Percentiles rank a stretch among this genome's conserved stretches.
Evolutionary conservation across 371 early-diverging fungal genomes (phyloP).

Genomic region (Syncephalastrum contaminatum): DNA sequence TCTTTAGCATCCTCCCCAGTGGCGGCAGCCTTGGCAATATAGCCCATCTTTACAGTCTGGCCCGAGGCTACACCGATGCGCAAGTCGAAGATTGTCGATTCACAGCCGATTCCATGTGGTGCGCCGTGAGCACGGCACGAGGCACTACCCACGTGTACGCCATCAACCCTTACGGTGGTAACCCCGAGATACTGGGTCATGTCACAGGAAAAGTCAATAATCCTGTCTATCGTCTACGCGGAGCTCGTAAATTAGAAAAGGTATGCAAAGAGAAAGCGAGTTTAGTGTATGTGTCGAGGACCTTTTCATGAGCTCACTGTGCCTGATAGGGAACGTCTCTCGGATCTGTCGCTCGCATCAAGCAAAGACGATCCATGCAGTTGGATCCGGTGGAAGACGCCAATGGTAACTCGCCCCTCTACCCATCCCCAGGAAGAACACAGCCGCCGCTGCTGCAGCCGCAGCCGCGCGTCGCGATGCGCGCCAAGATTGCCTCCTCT

Average conservation of each 20-base stretch:
- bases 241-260: slow-evolving; percentile 5
- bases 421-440: not conserved
- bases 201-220: slow-evolving; percentile 45
- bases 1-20: slow-evolving; percentile 53
- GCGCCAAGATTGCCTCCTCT: slow-evolving; percentile 33
- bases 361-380: slow-evolving; percentile 51
- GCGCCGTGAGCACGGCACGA: slow-evolving; percentile 71
- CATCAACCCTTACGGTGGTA: slow-evolving; percentile 71
- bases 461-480: not conserved
- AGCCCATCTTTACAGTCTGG: slow-evolving; percentile 67
- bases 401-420: not conserved
- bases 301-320: no score
- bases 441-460: not conserved
- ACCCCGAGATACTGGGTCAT: slow-evolving; percentile 65
- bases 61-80: slow-evolving; percentile 80
- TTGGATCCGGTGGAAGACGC: slow-evolving; percentile 9
- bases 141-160: slow-evolving; percentile 81
- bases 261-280: not conserved
- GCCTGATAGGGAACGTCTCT: slow-evolving; percentile 21
- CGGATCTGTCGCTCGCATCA: slow-evolving; percentile 52
- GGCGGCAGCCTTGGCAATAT: slow-evolving; percentile 28
- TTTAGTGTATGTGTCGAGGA: no score
- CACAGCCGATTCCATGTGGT: slow-evolving; percentile 77
- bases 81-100: slow-evolving; percentile 72
- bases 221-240: slow-evolving; percentile 16